A percentile compares a stretch with the other conserved stretches of the same genome.
Conservation (phyloP, 352 stramenopile genomes). For the Phytopythium boreale region DNA sequence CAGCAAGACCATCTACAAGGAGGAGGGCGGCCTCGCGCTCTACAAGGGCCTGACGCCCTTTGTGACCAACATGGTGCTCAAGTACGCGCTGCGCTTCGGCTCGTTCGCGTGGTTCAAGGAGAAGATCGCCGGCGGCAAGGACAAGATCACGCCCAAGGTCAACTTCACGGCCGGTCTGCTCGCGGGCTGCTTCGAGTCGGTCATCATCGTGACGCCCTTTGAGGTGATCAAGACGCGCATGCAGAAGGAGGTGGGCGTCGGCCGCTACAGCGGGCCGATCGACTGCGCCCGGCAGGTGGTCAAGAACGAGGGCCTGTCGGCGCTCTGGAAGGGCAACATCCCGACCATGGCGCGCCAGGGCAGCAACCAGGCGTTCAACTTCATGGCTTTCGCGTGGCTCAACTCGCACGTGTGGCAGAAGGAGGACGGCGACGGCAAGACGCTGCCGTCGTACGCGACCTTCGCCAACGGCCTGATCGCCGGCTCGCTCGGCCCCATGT, state of each 20-base stretch:
- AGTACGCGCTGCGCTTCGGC: conserved; percentile 87
- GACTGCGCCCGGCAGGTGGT: conserved; percentile 93
- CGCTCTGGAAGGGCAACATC: conserved; percentile 95
- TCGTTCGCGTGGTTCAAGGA: conserved; percentile 88
- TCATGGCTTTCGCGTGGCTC: conserved; percentile 92
- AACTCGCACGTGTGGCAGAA: conserved; percentile 93
- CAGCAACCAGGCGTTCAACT: conserved; percentile 98
- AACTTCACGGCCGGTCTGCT: conserved; percentile 90
- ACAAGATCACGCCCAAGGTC: conserved; percentile 68
- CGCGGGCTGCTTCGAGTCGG: conserved; percentile 93
- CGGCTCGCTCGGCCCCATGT: conserved; percentile 79
- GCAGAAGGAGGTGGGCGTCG: conserved; percentile 92
- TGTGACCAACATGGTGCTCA: conserved; percentile 88
- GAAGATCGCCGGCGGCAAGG: conserved; percentile 66
- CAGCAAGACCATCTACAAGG: conserved; percentile 73
- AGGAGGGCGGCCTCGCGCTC: conserved; percentile 66
- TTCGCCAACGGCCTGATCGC: conserved; percentile 93
- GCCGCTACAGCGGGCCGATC: conserved; percentile 86
- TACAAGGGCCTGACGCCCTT: conserved; percentile 88
- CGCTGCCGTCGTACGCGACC: conserved; percentile 91
- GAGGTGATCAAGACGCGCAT: conserved; percentile 99
- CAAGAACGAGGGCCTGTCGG: conserved; percentile 90
- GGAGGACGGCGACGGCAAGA: conserved; percentile 87
- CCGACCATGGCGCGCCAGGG: conserved; percentile 97
- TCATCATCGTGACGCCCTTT: conserved; percentile 96